phyloP scores from a whole-genome alignment of 495 filamentous ascomycete species.

The Penicillium dipodomyicola region DNA sequence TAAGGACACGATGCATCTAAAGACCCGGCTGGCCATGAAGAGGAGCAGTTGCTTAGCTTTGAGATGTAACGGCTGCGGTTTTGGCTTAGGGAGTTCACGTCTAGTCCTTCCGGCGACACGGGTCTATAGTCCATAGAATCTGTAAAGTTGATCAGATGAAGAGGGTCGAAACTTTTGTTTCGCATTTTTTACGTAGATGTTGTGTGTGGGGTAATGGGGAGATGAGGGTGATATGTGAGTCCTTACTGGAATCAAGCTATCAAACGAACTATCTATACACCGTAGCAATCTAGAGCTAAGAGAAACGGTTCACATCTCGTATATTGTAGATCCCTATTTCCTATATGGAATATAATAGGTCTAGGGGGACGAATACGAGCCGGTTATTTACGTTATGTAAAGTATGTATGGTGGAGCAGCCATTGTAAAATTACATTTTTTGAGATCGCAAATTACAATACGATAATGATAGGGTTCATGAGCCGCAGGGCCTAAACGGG shows the following conservation, averaged over 20 bases:
- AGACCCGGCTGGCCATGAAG: background rate
- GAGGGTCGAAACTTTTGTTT: background rate
- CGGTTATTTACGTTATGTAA: too few species aligned
- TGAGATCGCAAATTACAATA: background rate
- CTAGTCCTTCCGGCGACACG: background rate
- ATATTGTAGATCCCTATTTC: background rate
- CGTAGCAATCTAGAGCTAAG: background rate
- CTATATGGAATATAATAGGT: background rate
- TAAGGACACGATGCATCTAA: background rate
- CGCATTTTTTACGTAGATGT: background rate
- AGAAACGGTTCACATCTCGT: background rate
- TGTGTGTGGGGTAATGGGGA: background rate
- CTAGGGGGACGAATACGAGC: too few species aligned
- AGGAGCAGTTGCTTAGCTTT: background rate
- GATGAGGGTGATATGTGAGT: background rate
- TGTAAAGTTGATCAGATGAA: background rate
- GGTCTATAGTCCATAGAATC: background rate
- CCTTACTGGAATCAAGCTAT: background rate
- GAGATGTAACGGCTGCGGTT: background rate
- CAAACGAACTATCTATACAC: background rate
- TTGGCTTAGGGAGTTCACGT: background rate
- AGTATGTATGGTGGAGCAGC: too few species aligned
- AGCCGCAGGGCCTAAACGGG: constrained; percentile 8
- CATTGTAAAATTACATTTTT: too few species aligned
- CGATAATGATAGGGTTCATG: background rate